A percentile compares a stretch with the other conserved stretches of the same genome.
Evolutionary conservation across 495 filamentous ascomycete species (phyloP).

Genomic region (Xylaria telfairii): DNA sequence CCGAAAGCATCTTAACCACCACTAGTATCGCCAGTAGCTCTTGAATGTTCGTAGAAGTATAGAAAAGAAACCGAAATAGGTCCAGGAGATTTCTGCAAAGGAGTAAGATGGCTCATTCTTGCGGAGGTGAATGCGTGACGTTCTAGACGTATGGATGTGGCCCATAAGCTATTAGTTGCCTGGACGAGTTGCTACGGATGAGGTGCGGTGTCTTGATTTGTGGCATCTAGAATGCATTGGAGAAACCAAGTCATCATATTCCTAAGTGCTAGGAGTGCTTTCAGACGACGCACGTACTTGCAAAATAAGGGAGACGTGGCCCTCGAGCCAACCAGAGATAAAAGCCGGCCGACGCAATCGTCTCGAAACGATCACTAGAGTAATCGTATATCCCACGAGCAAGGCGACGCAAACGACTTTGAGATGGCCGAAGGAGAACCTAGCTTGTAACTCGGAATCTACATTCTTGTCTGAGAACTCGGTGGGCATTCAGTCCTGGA

Average conservation of each 20-base stretch:
- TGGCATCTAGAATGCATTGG: neutral
- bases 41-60: constrained; percentile 9
- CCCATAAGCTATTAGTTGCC: neutral
- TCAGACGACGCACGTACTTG: constrained; percentile 41
- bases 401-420: neutral
- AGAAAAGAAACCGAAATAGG: constrained; percentile 13
- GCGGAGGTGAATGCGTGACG: constrained; percentile 17
- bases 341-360: constrained; percentile 5
- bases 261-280: constrained; percentile 29
- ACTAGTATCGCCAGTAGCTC: neutral
- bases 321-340: constrained; percentile 5
- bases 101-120: constrained; percentile 32
- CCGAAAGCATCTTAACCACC: constrained; percentile 10
- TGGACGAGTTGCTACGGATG: neutral
- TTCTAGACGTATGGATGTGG: constrained; percentile 21
- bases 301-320: constrained; percentile 15
- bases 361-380: neutral
- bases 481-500: constrained; percentile 19
- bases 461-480: constrained; percentile 17
- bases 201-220: constrained; percentile 9
- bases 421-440: neutral
- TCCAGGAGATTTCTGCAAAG: constrained; percentile 27
- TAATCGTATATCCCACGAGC: neutral
- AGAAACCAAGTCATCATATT: constrained; percentile 35
- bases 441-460: constrained; percentile 17